Base-by-base conservation (phyloP, 2,329 filamentous ascomycete genomes). In the Aureobasidium sp. region DNA sequence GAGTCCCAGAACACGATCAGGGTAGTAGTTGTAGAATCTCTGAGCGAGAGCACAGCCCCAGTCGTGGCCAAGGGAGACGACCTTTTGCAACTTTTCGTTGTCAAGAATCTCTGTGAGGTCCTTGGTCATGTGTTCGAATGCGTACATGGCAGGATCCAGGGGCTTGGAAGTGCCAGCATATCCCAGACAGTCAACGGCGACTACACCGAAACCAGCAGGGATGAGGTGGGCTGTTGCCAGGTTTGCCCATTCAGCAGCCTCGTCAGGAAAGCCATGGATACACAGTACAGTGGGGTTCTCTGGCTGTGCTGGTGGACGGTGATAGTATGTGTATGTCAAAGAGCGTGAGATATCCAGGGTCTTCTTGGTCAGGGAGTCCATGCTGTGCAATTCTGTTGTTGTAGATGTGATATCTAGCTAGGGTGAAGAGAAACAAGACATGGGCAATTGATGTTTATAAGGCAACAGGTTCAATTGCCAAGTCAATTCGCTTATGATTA, bases 251-350 rank as follows among this genome's bases (percentile, higher is more conserved):
- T 80, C 69, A 2, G 70, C 69, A 0, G 78, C 76, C 42, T 72
- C 69, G 64, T 81, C 78, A 5, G 81, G 80, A 66, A 76, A 82
- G 62, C 81, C 81, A 69, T 82, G 81, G 19, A 77, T 66, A 49
- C 70, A 64, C 19, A 80, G 72, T 14, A 79, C 63, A 44, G 78
- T 67, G 1, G 74, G 72, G 3, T 72, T 70, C 24, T 66, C 54
- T 37, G 66, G 61, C 31, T 63, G n/a, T 3, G 62, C 68, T 66
- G 56, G 67, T 63, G 42, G 53, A 31, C 68, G 66, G 22, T 71
- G 67, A 15, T 78, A 78, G 68, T 78, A 79, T 14, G 71, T 72
- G 68, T 79, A 80, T 17, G 68, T 74, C 63, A 75, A n/a, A 15
- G 37, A 45, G 24, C 60, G 60, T 4, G 60, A 61, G 27, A 61